A percentile compares a stretch with the other conserved stretches of the same genome.
phyloP scores from a whole-genome alignment of 2,329 filamentous ascomycete species.

The Aspergillus brasiliensis region DNA sequence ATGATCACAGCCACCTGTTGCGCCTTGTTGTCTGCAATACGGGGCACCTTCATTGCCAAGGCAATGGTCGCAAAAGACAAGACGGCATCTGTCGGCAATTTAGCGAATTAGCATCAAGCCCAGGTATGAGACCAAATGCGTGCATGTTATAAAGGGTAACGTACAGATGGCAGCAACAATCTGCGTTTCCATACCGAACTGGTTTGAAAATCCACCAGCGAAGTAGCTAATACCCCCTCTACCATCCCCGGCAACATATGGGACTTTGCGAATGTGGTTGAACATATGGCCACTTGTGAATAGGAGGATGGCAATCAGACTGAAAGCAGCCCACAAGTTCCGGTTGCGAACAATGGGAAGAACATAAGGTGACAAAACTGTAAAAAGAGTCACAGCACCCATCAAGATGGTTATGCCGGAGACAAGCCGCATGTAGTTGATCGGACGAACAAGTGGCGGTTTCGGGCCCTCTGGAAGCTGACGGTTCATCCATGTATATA shows the following conservation, averaged over 20 bases:
- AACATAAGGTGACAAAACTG: conserved; percentile 75
- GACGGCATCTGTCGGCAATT: conserved; percentile 63
- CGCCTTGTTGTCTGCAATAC: conserved; percentile 72
- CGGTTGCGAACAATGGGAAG: conserved; percentile 82
- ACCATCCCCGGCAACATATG: conserved; percentile 84
- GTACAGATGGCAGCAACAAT: conserved; percentile 91
- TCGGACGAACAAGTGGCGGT: conserved; percentile 75
- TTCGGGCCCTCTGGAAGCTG: conserved; percentile 78
- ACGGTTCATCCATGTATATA: conserved; percentile 76
- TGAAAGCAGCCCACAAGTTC: conserved; percentile 90
- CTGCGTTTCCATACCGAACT: conserved; percentile 93
- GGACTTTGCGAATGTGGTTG: conserved; percentile 95
- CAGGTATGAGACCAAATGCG: neutral
- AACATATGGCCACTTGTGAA: conserved; percentile 99
- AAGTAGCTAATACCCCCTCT: conserved; percentile 88
- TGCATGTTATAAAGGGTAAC: conserved; percentile 38
- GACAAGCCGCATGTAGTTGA: conserved; percentile 81
- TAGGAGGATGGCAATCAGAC: conserved; percentile 82
- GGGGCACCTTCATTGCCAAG: conserved; percentile 89
- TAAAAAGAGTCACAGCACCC: conserved; percentile 67
- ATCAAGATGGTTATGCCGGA: conserved; percentile 68
- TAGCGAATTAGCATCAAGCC: conserved; percentile 18
- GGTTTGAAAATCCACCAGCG: conserved; percentile 86
- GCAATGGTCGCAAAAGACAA: conserved; percentile 88
- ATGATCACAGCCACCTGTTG: conserved; percentile 81